These are phyloP conservation scores for Botrytis tulipae DNA, from an alignment of 2,329 filamentous ascomycete species.

Conservation along the genomic window DNA sequence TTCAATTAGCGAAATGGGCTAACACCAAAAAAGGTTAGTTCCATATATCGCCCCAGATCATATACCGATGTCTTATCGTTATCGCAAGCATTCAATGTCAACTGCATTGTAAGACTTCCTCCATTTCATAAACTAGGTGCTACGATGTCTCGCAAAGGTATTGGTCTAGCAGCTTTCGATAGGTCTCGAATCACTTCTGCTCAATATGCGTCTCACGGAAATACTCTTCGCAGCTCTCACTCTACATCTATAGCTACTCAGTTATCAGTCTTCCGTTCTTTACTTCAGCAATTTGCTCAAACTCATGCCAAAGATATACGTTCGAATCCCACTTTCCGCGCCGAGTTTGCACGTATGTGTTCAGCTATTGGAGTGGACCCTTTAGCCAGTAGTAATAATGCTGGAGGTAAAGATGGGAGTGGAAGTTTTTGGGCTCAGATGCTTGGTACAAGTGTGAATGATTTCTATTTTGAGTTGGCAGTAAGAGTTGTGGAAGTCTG, in stretches of 20 bases:
- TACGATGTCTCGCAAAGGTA: slow-evolving; percentile 71
- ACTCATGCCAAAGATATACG: slow-evolving; percentile 96
- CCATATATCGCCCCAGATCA: neutral
- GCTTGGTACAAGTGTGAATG: slow-evolving; percentile 86
- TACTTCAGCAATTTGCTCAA: slow-evolving; percentile 91
- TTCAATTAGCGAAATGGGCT: slow-evolving; percentile 21
- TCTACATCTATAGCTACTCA: slow-evolving; percentile 86
- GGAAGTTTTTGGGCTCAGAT: slow-evolving; percentile 90
- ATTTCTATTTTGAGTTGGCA: slow-evolving; percentile 97
- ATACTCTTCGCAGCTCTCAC: slow-evolving; percentile 79
- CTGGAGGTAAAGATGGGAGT: slow-evolving; percentile 47
- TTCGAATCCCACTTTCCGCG: slow-evolving; percentile 89
- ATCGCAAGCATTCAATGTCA: slow-evolving; percentile 6
- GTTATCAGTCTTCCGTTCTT: slow-evolving; percentile 90
- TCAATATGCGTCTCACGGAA: slow-evolving; percentile 88
- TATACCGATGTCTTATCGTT: slow-evolving; percentile 10
- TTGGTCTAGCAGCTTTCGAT: slow-evolving; percentile 88
- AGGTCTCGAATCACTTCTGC: slow-evolving; percentile 80
- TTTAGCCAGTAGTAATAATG: slow-evolving; percentile 65
- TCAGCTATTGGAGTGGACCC: slow-evolving; percentile 95
- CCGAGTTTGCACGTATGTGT: slow-evolving; percentile 98
- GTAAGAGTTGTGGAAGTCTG: slow-evolving; percentile 96
- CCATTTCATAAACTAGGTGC: neutral
- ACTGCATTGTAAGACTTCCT: neutral
- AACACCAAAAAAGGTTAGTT: neutral